A percentile compares a stretch with the other conserved stretches of the same genome.
These are phyloP conservation scores for Thraustotheca clavata DNA, from an alignment of 352 stramenopile genomes.

Conservation along the genomic window DNA sequence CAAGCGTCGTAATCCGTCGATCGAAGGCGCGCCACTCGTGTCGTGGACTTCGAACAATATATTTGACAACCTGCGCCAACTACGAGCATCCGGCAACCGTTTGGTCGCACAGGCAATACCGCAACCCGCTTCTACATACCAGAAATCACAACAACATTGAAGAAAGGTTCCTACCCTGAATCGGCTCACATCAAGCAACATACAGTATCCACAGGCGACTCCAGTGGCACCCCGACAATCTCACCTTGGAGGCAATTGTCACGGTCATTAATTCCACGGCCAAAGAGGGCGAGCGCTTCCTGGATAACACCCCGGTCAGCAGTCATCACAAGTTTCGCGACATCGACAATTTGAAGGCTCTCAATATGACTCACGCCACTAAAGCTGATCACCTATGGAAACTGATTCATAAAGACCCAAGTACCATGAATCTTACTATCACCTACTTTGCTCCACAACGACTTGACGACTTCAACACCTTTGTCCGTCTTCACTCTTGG, in stretches of 20 bases:
- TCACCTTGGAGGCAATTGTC: background rate
- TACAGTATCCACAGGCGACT: no score
- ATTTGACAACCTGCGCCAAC: background rate
- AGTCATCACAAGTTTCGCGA: no score
- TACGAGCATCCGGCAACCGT: background rate
- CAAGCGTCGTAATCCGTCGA: no score
- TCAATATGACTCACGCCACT: background rate
- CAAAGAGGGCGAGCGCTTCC: background rate
- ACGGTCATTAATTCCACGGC: background rate
- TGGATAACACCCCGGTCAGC: background rate
- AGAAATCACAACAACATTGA: background rate
- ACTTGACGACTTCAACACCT: background rate
- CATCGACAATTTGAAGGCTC: background rate
- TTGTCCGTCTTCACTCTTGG: no score
- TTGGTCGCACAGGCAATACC: background rate
- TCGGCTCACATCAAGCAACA: background rate
- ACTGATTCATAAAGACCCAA: no score
- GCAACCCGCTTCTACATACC: background rate
- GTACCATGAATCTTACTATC: no score
- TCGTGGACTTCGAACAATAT: slow-evolving; percentile 9
- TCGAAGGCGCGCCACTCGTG: no score
- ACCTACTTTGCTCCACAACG: no score
- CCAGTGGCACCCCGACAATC: slow-evolving; percentile 1
- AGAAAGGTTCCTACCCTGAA: background rate
- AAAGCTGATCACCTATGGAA: no score